Evolutionary conservation across 164 flowering plant species (phyloP), one percentile per base, ranked within the genome.

Genomic region (Aristolochia fimbriata): DNA sequence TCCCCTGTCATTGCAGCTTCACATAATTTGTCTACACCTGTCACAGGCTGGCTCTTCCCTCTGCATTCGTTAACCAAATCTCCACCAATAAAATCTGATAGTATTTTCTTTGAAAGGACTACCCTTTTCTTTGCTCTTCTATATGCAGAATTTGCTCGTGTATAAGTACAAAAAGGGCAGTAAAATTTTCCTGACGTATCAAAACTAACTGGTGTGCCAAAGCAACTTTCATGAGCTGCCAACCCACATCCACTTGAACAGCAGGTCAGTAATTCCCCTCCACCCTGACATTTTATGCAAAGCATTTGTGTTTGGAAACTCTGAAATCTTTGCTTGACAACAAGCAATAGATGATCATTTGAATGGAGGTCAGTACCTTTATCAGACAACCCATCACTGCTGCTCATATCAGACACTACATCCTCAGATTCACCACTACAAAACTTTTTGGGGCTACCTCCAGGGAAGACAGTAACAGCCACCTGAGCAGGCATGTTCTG

Each of bases 261-360:
- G 23, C 56, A 52, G 20, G 56, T 22, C 56, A 22, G 56, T 52
- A 52, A 23, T 52, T 22, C 23, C 10, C 56, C 56, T 22, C 56
- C 56, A 11, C 27, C 56, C 56, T 23, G 15, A 23, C 56, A 52
- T 27, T 52, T 52, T 15, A 52, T 22, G 30, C 56, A 52, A 52
- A 52, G 56, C 27, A 2, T 5, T 22, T 23, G 30, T 16, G 23
- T 27, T 52, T 24, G 11, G 30, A 12, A 52, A 52, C 43, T 37
- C 43, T 23, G 15, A 52, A 23, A 22, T 52, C 15, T 22, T 22
- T 22, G 30, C 30, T 22, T 52, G 15, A 23, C 15, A 22, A 6
- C 56, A 52, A 20, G 15, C 56, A 52, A 22, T 22, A 37, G 43
- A 37, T 52, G 13, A 22, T 52, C 14, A 52, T 13, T 0, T 22